Evolutionary conservation across 2,329 filamentous ascomycete genomes (phyloP), one percentile per base, ranked within the genome.

Genomic region (Paecilomyces sp.): DNA sequence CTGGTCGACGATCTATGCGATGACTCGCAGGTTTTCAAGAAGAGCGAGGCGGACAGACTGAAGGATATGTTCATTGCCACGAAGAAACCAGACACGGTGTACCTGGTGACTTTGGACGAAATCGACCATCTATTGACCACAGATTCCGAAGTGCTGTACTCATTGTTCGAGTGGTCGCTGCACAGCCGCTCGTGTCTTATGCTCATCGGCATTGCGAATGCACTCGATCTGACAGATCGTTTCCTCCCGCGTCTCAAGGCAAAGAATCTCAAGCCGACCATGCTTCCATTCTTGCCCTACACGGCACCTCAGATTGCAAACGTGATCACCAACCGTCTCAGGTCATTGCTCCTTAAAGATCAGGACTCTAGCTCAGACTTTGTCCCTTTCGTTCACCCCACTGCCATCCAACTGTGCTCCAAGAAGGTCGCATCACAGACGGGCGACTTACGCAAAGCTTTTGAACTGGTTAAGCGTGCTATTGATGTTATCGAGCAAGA

Each of bases 151-250:
- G 88, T 94, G 58, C 80, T 99, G 13, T 97, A 97, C 76, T 89
- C 87, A 62, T 81, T 99, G n/a, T 97, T 99, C 66, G 92, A 97
- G 72, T 97, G 93, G 92, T 95, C 94, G 1, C 80, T 99, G 68
- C 85, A 91, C 63, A 87, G 87, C 63, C 84, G 85, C 1, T 97
- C 94, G 0, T 86, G 85, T 22, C 85, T 99, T 4, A 80, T 94
- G 36, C 80, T 99, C 18, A 85, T 99, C 56, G 94, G 94, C 55
- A 96, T 99, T 69, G 94, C 94, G 66, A 99, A 99, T 70, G 94
- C 94, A 3, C 82, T 99, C 58, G 94, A 99, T 72, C 80, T 99
- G 59, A 99, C 94, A 0, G 94, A 97, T 72, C 90, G 94, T 9
- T 96, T 97, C 67, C 82, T 99, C 22, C 94, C 94, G 56, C 89